Evolutionary conservation across 1,139 yeast genomes (phyloP).

Genomic region (Nadsonia commutata): DNA sequence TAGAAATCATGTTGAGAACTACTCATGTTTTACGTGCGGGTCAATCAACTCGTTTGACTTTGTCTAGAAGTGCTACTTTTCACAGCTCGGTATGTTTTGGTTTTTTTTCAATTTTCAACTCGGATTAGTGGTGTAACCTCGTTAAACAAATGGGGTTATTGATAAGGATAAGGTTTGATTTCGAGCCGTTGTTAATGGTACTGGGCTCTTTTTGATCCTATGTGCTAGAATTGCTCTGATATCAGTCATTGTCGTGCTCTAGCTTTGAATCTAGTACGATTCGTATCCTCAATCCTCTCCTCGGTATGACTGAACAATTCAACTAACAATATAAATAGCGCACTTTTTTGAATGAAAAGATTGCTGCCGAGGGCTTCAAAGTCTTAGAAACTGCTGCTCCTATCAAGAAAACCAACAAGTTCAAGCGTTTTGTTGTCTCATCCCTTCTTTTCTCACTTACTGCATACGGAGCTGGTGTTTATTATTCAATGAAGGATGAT

Average conservation of each 20-base stretch:
- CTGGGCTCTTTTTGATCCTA: too few species aligned
- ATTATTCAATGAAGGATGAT: conserved; percentile 24
- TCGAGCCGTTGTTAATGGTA: too few species aligned
- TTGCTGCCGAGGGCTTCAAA: conserved; percentile 4
- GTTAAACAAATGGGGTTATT: too few species aligned
- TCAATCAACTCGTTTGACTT: background rate
- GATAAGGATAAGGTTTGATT: too few species aligned
- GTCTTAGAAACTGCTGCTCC: conserved; percentile 2
- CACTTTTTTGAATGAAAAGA: background rate
- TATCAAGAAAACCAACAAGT: conserved; percentile 16
- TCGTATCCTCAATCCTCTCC: too few species aligned
- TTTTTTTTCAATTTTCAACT: too few species aligned
- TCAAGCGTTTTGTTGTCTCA: conserved; percentile 20
- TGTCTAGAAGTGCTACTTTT: background rate
- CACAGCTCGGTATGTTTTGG: background rate
- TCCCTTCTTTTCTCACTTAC: conserved; percentile 16
- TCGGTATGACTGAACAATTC: too few species aligned
- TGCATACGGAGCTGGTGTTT: conserved; percentile 25
- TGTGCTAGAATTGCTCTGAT: too few species aligned
- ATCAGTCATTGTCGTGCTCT: too few species aligned
- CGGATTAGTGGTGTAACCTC: too few species aligned
- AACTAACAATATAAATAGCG: background rate
- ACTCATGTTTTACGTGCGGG: background rate
- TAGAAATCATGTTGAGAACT: background rate
- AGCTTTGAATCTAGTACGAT: too few species aligned